Conservation (phyloP, 176 grass and related monocot genomes). For the Poa annua region DNA sequence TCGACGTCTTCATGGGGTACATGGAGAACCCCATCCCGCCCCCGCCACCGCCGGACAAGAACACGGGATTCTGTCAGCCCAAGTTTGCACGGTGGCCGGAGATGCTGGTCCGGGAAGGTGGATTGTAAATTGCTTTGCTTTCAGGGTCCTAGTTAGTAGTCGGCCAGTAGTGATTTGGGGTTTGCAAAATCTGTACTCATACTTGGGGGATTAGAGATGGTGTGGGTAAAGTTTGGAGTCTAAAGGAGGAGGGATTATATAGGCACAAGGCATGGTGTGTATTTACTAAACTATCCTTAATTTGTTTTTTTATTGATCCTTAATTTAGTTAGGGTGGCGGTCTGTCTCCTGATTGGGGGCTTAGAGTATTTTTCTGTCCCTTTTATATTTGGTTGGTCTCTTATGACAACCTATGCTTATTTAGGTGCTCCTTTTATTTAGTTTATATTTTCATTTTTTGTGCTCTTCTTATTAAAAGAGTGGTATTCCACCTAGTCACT, state of each 20-base stretch:
- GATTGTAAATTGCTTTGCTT: neutral
- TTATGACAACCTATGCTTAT: neutral
- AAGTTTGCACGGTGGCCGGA: constrained; percentile 38
- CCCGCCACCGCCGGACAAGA: neutral
- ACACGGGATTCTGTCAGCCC: neutral
- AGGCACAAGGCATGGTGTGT: neutral
- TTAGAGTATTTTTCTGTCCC: neutral
- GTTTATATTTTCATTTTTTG: too few relatives aligned
- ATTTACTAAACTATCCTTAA: constrained; percentile 11
- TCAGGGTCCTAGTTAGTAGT: neutral
- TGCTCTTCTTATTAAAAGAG: neutral
- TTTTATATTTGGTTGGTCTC: neutral
- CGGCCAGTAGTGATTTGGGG: neutral
- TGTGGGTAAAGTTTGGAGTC: constrained; percentile 32
- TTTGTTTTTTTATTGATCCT: neutral
- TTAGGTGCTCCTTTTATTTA: neutral
- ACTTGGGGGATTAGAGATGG: neutral
- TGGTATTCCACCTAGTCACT: neutral
- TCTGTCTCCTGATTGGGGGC: neutral
- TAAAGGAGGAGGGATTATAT: constrained; percentile 41
- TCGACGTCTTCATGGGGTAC: constrained; percentile 83
- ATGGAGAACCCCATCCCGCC: constrained; percentile 61
- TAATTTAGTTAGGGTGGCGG: neutral
- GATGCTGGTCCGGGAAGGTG: constrained; percentile 4
- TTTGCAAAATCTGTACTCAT: neutral